Percentiles rank a stretch among this genome's conserved stretches.
Evolutionary conservation across 108 stramenopile genomes (phyloP).

Genomic region (Skeletonema potamos): DNA sequence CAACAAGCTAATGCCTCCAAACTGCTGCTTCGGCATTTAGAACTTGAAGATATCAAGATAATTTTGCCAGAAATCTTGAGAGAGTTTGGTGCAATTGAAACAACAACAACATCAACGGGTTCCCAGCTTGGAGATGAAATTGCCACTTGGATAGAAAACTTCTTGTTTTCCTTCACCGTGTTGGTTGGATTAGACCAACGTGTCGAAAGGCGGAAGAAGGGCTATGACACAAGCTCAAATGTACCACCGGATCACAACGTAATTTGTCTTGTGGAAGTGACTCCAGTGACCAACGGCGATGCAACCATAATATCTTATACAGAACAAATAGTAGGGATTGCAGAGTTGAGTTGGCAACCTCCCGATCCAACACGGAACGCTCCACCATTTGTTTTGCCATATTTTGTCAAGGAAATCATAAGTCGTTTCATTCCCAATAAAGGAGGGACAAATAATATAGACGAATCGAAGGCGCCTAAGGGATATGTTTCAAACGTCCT

Average conservation of each 20-base stretch:
- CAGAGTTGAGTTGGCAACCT: slow-evolving; percentile 68
- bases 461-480: neutral
- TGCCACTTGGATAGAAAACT: slow-evolving; percentile 32
- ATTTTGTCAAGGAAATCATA: slow-evolving; percentile 39
- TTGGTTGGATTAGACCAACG: slow-evolving; percentile 42
- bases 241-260: slow-evolving; percentile 40
- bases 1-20: neutral
- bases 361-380: slow-evolving; percentile 59
- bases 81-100: slow-evolving; percentile 30
- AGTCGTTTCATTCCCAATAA: slow-evolving; percentile 65
- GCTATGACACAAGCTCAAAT: slow-evolving; percentile 3
- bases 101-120: neutral
- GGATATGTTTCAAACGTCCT: slow-evolving; percentile 72
- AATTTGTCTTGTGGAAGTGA: slow-evolving; percentile 38
- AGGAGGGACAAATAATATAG: slow-evolving; percentile 57
- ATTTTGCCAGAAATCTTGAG: slow-evolving; percentile 28
- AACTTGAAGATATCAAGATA: slow-evolving; percentile 21
- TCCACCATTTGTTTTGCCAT: slow-evolving; percentile 60
- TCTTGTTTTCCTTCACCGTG: slow-evolving; percentile 37
- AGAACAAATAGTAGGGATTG: slow-evolving; percentile 62
- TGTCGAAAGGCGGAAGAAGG: slow-evolving; percentile 34
- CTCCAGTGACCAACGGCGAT: neutral
- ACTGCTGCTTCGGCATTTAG: slow-evolving; percentile 34
- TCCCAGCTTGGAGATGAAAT: slow-evolving; percentile 19
- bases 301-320: neutral